Evolutionary conservation across 805 yeast species (phyloP).

Genomic region (Diddensiella transvaalensis): DNA sequence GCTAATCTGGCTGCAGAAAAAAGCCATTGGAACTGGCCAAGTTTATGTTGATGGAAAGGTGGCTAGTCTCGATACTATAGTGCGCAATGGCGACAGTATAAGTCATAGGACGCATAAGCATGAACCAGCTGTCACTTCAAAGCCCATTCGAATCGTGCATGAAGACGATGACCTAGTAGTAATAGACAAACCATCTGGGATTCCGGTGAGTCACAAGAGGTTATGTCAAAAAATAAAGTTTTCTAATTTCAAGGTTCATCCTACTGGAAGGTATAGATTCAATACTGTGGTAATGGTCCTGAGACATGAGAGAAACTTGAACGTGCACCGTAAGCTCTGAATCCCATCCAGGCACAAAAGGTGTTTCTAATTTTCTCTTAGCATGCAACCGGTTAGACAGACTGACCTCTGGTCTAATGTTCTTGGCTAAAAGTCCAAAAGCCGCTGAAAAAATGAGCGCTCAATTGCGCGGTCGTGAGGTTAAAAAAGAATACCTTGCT

Average conservation of each 20-base stretch:
- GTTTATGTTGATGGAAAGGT: constrained; percentile 68
- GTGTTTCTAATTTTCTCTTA: neutral
- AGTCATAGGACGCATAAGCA: constrained; percentile 83
- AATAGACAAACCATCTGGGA: constrained; percentile 91
- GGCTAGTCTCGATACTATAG: constrained; percentile 60
- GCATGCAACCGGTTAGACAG: constrained; percentile 87
- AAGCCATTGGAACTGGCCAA: constrained; percentile 68
- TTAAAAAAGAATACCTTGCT: constrained; percentile 80
- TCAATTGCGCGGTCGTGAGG: constrained; percentile 66
- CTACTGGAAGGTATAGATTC: constrained; percentile 80
- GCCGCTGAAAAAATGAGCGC: constrained; percentile 75
- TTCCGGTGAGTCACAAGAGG: constrained; percentile 59
- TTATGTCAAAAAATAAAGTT: neutral
- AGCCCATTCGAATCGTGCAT: constrained; percentile 61
- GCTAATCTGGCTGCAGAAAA: too few species aligned
- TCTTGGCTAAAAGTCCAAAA: constrained; percentile 74
- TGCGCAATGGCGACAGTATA: constrained; percentile 81
- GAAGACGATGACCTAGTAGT: constrained; percentile 78
- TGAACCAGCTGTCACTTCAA: constrained; percentile 77
- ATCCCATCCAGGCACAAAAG: neutral
- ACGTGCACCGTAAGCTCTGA: constrained; percentile 51
- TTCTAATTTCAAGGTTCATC: constrained; percentile 46
- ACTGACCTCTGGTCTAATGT: constrained; percentile 90
- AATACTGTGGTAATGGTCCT: constrained; percentile 78
- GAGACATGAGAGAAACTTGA: constrained; percentile 61